Evolutionary conservation across 495 filamentous ascomycete genomes (phyloP), one percentile per base, ranked within the genome.

Genomic region (Cetradonia linearis): DNA sequence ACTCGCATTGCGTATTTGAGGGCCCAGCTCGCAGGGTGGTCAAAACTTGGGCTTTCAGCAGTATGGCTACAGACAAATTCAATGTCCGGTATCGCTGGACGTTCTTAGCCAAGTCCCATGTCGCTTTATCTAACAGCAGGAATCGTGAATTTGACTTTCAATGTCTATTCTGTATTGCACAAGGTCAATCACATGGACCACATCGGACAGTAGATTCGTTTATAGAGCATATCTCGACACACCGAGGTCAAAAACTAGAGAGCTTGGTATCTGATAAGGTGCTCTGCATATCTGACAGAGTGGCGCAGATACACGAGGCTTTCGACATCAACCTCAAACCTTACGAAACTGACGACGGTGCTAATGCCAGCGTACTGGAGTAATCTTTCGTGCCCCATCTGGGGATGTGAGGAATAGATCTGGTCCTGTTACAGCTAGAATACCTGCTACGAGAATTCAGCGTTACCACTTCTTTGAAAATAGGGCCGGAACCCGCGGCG

Each of bases 91-190:
- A 74, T 56, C 71, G 75, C 5, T 79, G 73, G 73, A 53, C 66
- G 10, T 79, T 80, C 62, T 66, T 80, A 20, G 77, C 76, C 2
- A 80, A 80, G 64, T 71, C 63, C 0, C 77, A 80, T 59, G 62
- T 77, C n/a, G 37, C 62, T 27, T 30, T 58, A 8, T 47, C 49
- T 20, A 70, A 66, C 20, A 64, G 63, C 47, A 71, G 69, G 62
- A 66, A 61, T 0, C 58, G 44, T 9, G 33, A 50, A 42, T 61
- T 62, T 14, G 40, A 60, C 6, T 78, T 71, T 59, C 73, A 73
- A 16, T 79, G 76, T 57, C 65, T 76, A 27, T 74, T 78, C 58
- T 78, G 77, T 62, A 69, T 67, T 58, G 68, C 65, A 23, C 68
- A 72, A 61, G 65, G 64, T 33, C 27, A 50, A 18, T n/a, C 38